Evolutionary conservation across 1,284 basidiomycete species (phyloP).

Genomic region (Ustilago shanxiensis): DNA sequence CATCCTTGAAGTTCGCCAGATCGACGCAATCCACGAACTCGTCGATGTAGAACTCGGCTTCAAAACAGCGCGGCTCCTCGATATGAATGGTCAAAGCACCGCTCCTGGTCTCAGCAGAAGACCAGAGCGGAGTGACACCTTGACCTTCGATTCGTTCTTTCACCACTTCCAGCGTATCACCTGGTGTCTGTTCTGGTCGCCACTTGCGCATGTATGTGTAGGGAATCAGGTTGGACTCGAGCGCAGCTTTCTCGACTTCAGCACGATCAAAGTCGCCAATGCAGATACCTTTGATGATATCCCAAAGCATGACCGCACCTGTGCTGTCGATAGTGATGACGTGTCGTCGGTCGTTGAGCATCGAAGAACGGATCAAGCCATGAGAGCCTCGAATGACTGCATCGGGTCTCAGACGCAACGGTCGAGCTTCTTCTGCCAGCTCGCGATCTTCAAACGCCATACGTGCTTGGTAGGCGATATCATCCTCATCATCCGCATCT

Average conservation of each 20-base stretch:
- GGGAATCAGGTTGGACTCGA: conserved; percentile 36
- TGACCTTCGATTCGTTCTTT: conserved; percentile 91
- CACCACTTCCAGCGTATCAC: conserved; percentile 86
- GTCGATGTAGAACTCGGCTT: conserved; percentile 93
- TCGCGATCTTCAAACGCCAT: conserved; percentile 80
- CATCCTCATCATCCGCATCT: conserved; percentile 28
- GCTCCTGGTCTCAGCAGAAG: conserved; percentile 86
- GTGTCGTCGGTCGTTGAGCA: conserved; percentile 91
- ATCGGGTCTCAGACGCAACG: conserved; percentile 77
- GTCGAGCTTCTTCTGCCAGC: conserved; percentile 82
- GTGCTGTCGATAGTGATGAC: conserved; percentile 89
- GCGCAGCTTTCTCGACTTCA: conserved; percentile 74
- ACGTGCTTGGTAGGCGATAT: conserved; percentile 43
- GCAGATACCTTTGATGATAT: conserved; percentile 84
- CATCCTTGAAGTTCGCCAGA: conserved; percentile 75
- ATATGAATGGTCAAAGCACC: conserved; percentile 90
- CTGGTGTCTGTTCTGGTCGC: conserved; percentile 57
- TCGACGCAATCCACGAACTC: conserved; percentile 74
- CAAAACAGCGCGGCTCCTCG: conserved; percentile 84
- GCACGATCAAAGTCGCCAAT: conserved; percentile 80
- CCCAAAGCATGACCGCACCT: conserved; percentile 89
- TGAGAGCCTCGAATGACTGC: conserved; percentile 81
- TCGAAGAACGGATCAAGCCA: conserved; percentile 84
- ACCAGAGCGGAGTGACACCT: conserved; percentile 87
- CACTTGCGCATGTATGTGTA: conserved; percentile 37